phyloP scores from a whole-genome alignment of 2,329 filamentous ascomycete genomes.

The Cladorrhinum sp. region DNA sequence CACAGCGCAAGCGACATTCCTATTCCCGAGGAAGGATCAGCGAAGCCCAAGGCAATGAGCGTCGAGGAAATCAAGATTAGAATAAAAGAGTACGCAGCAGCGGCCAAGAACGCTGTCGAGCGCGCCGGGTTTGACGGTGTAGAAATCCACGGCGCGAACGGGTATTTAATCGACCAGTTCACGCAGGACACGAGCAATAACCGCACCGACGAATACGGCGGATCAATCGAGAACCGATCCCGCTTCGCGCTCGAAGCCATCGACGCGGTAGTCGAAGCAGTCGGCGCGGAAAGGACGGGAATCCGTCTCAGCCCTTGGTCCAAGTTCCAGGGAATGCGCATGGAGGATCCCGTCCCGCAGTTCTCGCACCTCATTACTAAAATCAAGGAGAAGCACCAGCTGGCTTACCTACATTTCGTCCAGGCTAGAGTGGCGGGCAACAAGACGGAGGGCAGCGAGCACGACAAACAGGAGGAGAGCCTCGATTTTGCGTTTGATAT shows the following conservation, averaged over 20 bases:
- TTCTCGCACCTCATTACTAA: slow-evolving; percentile 22
- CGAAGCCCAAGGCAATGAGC: slow-evolving; percentile 43
- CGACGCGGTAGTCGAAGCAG: slow-evolving; percentile 43
- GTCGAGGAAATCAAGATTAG: slow-evolving; percentile 52
- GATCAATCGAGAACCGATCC: slow-evolving; percentile 47
- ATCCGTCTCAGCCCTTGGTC: slow-evolving; percentile 56
- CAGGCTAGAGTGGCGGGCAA: slow-evolving; percentile 36
- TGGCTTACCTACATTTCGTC: slow-evolving; percentile 58
- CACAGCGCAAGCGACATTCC: slow-evolving; percentile 41
- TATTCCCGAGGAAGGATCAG: slow-evolving; percentile 42
- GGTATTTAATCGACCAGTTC: slow-evolving; percentile 59
- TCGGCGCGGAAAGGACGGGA: slow-evolving; percentile 40
- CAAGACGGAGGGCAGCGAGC: neutral
- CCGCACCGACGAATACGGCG: slow-evolving; percentile 56
- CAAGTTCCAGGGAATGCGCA: slow-evolving; percentile 38
- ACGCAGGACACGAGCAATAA: slow-evolving; percentile 50
- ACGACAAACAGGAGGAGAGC: slow-evolving; percentile 21
- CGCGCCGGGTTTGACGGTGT: slow-evolving; percentile 45
- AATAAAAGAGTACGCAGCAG: slow-evolving; percentile 50
- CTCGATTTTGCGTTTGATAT: slow-evolving; percentile 32
- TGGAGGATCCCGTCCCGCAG: slow-evolving; percentile 23
- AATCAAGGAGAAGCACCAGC: slow-evolving; percentile 28
- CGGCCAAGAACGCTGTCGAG: slow-evolving; percentile 46
- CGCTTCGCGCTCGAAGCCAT: slow-evolving; percentile 52
- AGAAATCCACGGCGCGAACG: slow-evolving; percentile 51